A percentile compares a stretch with the other conserved stretches of the same genome.
These are phyloP conservation scores for Arxiozyma telluris DNA, from an alignment of 1,139 yeast species.

Conservation along the genomic window DNA sequence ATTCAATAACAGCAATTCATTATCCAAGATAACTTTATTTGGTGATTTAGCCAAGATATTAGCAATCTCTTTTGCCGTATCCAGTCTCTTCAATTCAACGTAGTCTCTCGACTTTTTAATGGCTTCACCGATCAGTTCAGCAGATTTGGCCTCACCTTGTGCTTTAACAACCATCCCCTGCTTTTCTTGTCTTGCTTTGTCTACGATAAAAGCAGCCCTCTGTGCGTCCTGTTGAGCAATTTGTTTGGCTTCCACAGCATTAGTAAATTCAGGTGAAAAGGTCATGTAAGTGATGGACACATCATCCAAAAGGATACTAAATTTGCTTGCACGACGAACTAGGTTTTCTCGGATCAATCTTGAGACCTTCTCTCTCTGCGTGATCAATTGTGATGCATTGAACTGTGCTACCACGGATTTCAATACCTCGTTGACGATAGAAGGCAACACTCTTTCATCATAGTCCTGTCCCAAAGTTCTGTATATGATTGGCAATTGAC, in stretches of 20 bases:
- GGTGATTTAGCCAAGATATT: slow-evolving; percentile 76
- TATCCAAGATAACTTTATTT: slow-evolving; percentile 83
- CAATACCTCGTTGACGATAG: slow-evolving; percentile 92
- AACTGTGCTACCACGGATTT: slow-evolving; percentile 97
- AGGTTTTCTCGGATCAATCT: slow-evolving; percentile 84
- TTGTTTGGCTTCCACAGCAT: slow-evolving; percentile 97
- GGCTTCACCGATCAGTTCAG: slow-evolving; percentile 97
- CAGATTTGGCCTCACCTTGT: slow-evolving; percentile 97
- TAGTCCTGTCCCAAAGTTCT: slow-evolving; percentile 90
- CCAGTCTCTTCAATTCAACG: slow-evolving; percentile 92
- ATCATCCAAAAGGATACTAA: slow-evolving; percentile 83
- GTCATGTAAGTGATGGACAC: slow-evolving; percentile 95
- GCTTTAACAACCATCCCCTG: slow-evolving; percentile 95
- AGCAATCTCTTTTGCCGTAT: slow-evolving; percentile 96
- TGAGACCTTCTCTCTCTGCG: slow-evolving; percentile 95
- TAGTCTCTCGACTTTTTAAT: slow-evolving; percentile 92
- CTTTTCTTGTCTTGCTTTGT: slow-evolving; percentile 94
- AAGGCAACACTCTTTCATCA: slow-evolving; percentile 93
- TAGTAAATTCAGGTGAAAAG: slow-evolving; percentile 93
- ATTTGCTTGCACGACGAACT: slow-evolving; percentile 83
- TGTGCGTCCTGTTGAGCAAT: slow-evolving; percentile 99
- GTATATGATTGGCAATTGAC: slow-evolving; percentile 71
- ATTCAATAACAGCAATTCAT: slow-evolving; percentile 82
- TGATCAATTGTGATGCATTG: slow-evolving; percentile 93
- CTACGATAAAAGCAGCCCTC: slow-evolving; percentile 94